Percentiles rank a stretch among this genome's conserved stretches.
These are phyloP conservation scores for Dothideomycetes sp. DNA, from an alignment of 2,329 filamentous ascomycete species.

Conservation along the genomic window DNA sequence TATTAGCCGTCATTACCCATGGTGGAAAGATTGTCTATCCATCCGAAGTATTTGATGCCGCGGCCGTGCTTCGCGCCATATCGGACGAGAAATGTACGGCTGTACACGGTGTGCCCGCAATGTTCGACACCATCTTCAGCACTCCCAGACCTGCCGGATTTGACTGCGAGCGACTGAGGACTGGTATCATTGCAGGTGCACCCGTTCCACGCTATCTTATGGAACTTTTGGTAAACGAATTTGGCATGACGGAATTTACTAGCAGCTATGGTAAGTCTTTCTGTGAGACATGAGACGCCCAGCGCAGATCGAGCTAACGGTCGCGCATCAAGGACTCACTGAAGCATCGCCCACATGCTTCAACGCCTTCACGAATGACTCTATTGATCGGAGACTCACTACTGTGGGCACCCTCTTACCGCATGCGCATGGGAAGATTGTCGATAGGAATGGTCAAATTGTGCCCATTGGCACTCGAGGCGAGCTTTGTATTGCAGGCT, in stretches of 20 bases:
- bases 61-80: slow-evolving; percentile 55
- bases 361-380: slow-evolving; percentile 66
- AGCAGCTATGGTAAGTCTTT: slow-evolving; percentile 25
- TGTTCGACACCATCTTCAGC: slow-evolving; percentile 59
- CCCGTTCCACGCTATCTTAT: slow-evolving; percentile 67
- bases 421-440: slow-evolving; percentile 63
- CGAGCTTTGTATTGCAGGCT: slow-evolving; percentile 69
- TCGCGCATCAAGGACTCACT: no score
- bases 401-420: slow-evolving; percentile 70
- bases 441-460: slow-evolving; percentile 54
- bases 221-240: slow-evolving; percentile 56
- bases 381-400: slow-evolving; percentile 52
- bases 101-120: slow-evolving; percentile 71
- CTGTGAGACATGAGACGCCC: not conserved
- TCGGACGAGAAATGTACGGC: slow-evolving; percentile 46
- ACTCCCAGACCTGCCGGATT: slow-evolving; percentile 37
- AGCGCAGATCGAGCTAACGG: slow-evolving; percentile 24
- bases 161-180: slow-evolving; percentile 44
- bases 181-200: slow-evolving; percentile 69
- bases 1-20: slow-evolving; percentile 62
- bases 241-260: slow-evolving; percentile 65
- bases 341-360: slow-evolving; percentile 73
- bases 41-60: slow-evolving; percentile 60
- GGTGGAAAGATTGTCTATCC: slow-evolving; percentile 69
- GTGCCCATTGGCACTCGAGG: slow-evolving; percentile 58